phyloP scores from a whole-genome alignment of 805 yeast genomes.

The Nakazawaea laoshanensis region DNA sequence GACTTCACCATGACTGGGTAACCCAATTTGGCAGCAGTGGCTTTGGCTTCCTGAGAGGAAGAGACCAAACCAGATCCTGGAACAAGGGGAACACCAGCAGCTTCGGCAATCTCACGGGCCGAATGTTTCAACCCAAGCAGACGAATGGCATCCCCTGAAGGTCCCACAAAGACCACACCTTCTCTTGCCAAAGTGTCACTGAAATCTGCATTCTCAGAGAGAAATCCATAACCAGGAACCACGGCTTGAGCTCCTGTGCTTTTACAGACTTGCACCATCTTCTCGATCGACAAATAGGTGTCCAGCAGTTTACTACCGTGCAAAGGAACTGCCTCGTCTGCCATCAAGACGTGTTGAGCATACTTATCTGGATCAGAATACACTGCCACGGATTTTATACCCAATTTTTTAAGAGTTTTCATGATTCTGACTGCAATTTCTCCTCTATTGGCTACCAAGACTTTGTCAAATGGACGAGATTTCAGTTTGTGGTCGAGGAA shows the following conservation, averaged over 20 bases:
- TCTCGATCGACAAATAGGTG: slow-evolving; percentile 80
- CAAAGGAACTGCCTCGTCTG: slow-evolving; percentile 76
- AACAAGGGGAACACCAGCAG: slow-evolving; percentile 91
- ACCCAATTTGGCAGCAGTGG: slow-evolving; percentile 62
- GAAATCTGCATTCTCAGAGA: slow-evolving; percentile 94
- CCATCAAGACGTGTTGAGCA: slow-evolving; percentile 75
- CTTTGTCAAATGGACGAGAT: slow-evolving; percentile 65
- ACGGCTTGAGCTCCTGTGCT: slow-evolving; percentile 86
- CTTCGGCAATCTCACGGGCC: slow-evolving; percentile 86
- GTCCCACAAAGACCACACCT: slow-evolving; percentile 93
- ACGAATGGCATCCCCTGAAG: slow-evolving; percentile 88
- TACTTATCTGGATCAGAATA: slow-evolving; percentile 88
- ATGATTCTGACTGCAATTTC: slow-evolving; percentile 95
- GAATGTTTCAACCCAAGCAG: slow-evolving; percentile 91
- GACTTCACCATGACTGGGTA: slow-evolving; percentile 96
- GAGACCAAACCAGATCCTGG: slow-evolving; percentile 91
- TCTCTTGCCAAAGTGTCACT: slow-evolving; percentile 79
- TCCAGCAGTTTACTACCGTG: slow-evolving; percentile 84
- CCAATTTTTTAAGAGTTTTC: slow-evolving; percentile 73
- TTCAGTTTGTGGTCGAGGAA: slow-evolving; percentile 34
- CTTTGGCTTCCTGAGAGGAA: slow-evolving; percentile 64
- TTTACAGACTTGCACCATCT: slow-evolving; percentile 81
- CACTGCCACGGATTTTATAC: slow-evolving; percentile 75
- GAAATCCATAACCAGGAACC: slow-evolving; percentile 95
- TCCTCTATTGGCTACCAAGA: slow-evolving; percentile 95